Evolutionary conservation across 179 eudicot species (phyloP).

Genomic region (Silene vulgaris): DNA sequence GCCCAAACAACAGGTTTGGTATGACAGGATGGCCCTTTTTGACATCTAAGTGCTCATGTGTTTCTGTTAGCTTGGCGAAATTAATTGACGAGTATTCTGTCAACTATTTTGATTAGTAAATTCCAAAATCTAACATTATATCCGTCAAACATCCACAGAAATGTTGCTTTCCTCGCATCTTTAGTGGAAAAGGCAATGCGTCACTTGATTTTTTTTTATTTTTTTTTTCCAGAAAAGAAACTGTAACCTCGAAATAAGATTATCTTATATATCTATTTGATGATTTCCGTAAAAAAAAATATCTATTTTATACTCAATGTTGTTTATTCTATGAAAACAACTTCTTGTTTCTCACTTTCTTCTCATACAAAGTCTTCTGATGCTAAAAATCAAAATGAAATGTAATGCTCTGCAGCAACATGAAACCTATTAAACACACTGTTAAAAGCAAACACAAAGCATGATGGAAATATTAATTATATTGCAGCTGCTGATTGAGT

Average conservation of each 20-base stretch:
- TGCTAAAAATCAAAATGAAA: not conserved
- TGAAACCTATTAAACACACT: not conserved
- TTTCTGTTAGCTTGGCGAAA: not conserved
- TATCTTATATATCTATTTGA: not conserved
- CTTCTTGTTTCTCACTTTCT: not conserved
- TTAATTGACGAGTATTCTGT: not conserved
- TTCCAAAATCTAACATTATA: not conserved
- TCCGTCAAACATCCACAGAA: not conserved
- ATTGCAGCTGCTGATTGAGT: not conserved
- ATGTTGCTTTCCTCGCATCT: not conserved
- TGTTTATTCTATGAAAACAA: not conserved
- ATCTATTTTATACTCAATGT: not conserved
- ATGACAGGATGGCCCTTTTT: not conserved
- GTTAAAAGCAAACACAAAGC: not conserved
- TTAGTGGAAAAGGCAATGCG: not conserved
- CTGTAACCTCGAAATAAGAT: not conserved
- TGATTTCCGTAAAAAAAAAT: too few species aligned
- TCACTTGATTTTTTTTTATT: not conserved
- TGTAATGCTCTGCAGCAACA: not conserved
- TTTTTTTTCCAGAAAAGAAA: not conserved
- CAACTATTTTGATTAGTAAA: not conserved
- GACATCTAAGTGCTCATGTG: not conserved
- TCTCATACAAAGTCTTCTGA: slow-evolving; percentile 1
- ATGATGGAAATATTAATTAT: not conserved
- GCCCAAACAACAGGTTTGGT: not conserved